These are phyloP conservation scores for Populus hybrid DNA, from an alignment of 441 rosid genomes.

Conservation along the genomic window DNA sequence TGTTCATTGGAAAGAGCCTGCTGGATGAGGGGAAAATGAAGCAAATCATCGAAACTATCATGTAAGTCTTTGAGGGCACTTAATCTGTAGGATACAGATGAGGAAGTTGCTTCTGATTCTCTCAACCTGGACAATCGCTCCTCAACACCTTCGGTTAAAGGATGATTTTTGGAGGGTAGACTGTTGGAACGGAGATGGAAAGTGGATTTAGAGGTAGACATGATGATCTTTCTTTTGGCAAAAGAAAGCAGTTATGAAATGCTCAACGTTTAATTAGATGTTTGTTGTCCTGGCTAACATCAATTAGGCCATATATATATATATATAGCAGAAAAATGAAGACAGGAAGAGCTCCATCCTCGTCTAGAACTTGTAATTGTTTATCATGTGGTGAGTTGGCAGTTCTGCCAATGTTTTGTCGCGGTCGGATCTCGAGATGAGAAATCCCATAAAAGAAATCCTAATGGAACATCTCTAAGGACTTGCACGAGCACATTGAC, in stretches of 20 bases:
- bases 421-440: neutral
- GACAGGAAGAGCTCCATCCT: neutral
- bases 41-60: constrained; percentile 17
- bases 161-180: constrained; percentile 33
- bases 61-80: constrained; percentile 9
- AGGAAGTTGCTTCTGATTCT: constrained; percentile 9
- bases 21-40: neutral
- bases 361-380: neutral
- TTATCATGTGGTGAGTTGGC: neutral
- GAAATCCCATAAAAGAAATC: neutral
- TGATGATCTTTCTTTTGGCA: too few species aligned
- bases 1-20: neutral
- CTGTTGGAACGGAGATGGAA: constrained; percentile 23
- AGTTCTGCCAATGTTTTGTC: neutral
- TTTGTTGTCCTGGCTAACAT: too few species aligned
- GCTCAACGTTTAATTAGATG: too few species aligned
- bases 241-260: too few species aligned
- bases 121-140: constrained; percentile 31
- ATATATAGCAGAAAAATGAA: neutral
- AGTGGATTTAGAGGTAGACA: neutral
- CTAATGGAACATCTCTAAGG: neutral
- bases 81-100: neutral
- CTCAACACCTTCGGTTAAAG: constrained; percentile 15
- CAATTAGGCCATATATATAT: too few species aligned
- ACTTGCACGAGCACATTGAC: neutral